Percentiles rank a stretch among this genome's conserved stretches.
These are phyloP conservation scores for Raffaelea ambrosiae DNA, from an alignment of 2,329 filamentous ascomycete species.

Conservation along the genomic window DNA sequence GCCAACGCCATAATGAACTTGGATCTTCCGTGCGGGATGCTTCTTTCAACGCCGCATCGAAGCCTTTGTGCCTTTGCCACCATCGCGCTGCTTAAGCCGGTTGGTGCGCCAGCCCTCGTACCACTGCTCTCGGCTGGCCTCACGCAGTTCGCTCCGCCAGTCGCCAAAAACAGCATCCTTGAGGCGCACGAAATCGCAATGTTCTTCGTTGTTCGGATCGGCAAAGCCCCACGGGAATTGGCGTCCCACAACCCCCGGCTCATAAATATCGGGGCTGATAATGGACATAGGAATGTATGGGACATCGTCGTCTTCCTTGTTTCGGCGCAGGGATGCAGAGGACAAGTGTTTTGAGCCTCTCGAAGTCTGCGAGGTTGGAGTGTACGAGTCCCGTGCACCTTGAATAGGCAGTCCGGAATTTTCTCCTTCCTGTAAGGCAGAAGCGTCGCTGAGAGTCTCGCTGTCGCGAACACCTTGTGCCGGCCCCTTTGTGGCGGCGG, in stretches of 20 bases:
- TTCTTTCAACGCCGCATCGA: constrained; percentile 24
- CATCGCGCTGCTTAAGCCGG: constrained; percentile 49
- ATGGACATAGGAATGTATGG: constrained; percentile 84
- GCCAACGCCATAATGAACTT: no score
- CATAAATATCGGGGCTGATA: constrained; percentile 88
- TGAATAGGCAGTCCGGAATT: constrained; percentile 24
- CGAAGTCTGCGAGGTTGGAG: constrained; percentile 14
- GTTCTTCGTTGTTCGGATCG: constrained; percentile 80
- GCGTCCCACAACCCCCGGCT: constrained; percentile 69
- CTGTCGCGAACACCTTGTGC: neutral
- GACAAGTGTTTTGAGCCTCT: constrained; percentile 37
- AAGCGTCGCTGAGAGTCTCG: constrained; percentile 16
- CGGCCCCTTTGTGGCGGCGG: constrained; percentile 9
- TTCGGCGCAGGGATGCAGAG: constrained; percentile 33
- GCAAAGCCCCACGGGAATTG: constrained; percentile 96
- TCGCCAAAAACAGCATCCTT: constrained; percentile 90
- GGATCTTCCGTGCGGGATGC: no score
- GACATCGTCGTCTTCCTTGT: constrained; percentile 41
- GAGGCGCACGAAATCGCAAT: constrained; percentile 88
- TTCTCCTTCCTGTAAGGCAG: constrained; percentile 19
- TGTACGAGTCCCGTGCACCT: constrained; percentile 11
- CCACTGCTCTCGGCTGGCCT: constrained; percentile 85
- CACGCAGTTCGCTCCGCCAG: constrained; percentile 84
- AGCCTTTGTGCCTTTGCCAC: constrained; percentile 19
- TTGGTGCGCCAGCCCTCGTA: constrained; percentile 91